Conservation (phyloP, 352 stramenopile genomes). For the Pythium rhizo-oryzae region DNA sequence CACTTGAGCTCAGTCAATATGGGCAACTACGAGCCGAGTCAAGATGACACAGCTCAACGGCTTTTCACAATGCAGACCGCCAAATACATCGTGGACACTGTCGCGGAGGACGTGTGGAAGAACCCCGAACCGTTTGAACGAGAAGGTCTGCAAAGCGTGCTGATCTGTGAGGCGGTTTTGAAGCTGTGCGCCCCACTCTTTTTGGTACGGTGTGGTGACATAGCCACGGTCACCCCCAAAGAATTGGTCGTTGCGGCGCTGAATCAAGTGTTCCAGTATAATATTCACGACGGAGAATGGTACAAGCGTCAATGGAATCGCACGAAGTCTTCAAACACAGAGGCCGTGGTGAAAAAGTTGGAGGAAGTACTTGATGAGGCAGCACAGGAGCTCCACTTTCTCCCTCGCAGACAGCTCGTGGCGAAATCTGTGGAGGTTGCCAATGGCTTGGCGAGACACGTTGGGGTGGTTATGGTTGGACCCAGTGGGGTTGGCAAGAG, state of each 20-base stretch:
- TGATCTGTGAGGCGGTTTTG: constrained; percentile 29
- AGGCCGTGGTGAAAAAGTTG: constrained; percentile 4
- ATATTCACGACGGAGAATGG: constrained; percentile 24
- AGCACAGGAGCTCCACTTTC: constrained; percentile 21
- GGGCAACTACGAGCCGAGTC: background rate
- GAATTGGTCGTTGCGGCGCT: constrained; percentile 3
- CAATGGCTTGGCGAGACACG: constrained; percentile 1
- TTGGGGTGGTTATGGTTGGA: constrained; percentile 23
- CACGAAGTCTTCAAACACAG: background rate
- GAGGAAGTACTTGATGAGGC: constrained; percentile 19
- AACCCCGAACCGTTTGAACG: constrained; percentile 28
- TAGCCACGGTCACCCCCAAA: background rate
- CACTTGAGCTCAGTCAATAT: constrained; percentile 11
- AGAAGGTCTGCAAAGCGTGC: constrained; percentile 23
- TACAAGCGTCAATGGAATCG: constrained; percentile 30
- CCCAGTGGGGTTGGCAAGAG: constrained; percentile 28
- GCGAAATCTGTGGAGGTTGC: constrained; percentile 13
- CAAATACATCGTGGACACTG: constrained; percentile 18
- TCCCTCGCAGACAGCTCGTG: constrained; percentile 18
- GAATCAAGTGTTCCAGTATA: constrained; percentile 22
- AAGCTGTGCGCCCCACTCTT: constrained; percentile 6
- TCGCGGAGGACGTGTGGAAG: constrained; percentile 12
- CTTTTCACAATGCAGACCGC: constrained; percentile 13
- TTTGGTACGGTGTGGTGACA: background rate
- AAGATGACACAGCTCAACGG: background rate